Evolutionary conservation across 2,329 filamentous ascomycete species (phyloP), one percentile per base, ranked within the genome.

Genomic region (Arachnomyces sp.): DNA sequence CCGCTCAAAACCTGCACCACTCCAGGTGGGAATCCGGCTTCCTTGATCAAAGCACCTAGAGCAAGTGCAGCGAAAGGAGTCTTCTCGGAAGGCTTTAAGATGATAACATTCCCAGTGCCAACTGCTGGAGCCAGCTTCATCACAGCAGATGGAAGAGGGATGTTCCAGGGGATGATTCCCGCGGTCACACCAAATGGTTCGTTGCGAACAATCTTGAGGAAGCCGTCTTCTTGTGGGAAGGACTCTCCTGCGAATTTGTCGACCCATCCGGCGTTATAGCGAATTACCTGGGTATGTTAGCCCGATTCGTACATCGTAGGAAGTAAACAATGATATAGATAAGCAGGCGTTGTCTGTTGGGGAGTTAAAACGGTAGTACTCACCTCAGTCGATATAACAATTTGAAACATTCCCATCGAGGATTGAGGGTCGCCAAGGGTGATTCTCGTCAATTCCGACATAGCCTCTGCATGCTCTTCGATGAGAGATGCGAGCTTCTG

Each of bases 361-460:
- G 20, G 9, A 16, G 34, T 15, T 2, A n/a, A 36, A n/a, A n/a
- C 14, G 17, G 14, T 8, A n/a, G 7, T 16, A 15, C 16, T 25
- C 35, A 40, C 38, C 38, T 40, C 38, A 5, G 38, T n/a, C 12
- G 14, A 7, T 1, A 61, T 47, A 4, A 51, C 61, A 34, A 66
- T 55, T 49, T 70, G 68, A 34, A 69, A 68, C 15, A 59, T 57
- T 11, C 68, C 68, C 42, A 72, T 70, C 0, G 64, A 52, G 3
- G 55, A 59, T 41, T 59, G 67, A 7, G 70, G 68, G 0, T 66
- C 63, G 2, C 69, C 70, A 14, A 74, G 56, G 0, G 68, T 70
- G 39, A 73, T 60, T 3, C 70, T 53, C 0, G 65, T 68, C 16
- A 72, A 54, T 31, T 61, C 55, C 0, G 63, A 57, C 2, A 70